Percentiles rank a stretch among this genome's conserved stretches.
Evolutionary conservation across 2,329 filamentous ascomycete species (phyloP).

Genomic region (Nothophaeocryptopus gaeumannii): DNA sequence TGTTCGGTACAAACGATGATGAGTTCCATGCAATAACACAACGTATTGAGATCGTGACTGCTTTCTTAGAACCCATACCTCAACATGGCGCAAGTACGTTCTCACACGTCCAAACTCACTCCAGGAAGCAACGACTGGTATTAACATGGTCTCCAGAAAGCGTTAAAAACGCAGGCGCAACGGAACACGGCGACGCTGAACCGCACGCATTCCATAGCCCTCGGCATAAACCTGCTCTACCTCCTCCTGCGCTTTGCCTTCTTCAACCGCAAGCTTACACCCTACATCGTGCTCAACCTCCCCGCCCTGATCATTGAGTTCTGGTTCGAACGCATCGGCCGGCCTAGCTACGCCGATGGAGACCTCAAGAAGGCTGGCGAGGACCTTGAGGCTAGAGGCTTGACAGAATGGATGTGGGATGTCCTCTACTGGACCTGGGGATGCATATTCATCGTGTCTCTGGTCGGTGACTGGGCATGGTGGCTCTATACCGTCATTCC

Average conservation of each 20-base stretch:
- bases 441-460: conserved; percentile 65
- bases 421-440: conserved; percentile 92
- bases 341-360: conserved; percentile 66
- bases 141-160: conserved; percentile 41
- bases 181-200: conserved; percentile 62
- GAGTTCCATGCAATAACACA: no score
- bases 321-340: conserved; percentile 78
- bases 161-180: conserved; percentile 64
- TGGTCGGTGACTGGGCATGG: conserved; percentile 81
- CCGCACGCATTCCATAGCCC: conserved; percentile 75
- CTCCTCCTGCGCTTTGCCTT: conserved; percentile 65
- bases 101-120: neutral
- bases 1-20: no score
- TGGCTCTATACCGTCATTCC: conserved; percentile 56
- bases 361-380: conserved; percentile 77
- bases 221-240: conserved; percentile 70
- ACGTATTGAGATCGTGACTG: no score
- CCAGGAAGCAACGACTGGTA: neutral
- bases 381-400: conserved; percentile 78
- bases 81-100: conserved; percentile 29
- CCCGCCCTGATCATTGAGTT: conserved; percentile 79
- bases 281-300: conserved; percentile 69
- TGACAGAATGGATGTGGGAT: conserved; percentile 99
- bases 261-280: conserved; percentile 53
- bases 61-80: neutral